A percentile compares a stretch with the other conserved stretches of the same genome.
phyloP scores from a whole-genome alignment of 2,329 filamentous ascomycete genomes.

The Neopestalotiopsis sp. region DNA sequence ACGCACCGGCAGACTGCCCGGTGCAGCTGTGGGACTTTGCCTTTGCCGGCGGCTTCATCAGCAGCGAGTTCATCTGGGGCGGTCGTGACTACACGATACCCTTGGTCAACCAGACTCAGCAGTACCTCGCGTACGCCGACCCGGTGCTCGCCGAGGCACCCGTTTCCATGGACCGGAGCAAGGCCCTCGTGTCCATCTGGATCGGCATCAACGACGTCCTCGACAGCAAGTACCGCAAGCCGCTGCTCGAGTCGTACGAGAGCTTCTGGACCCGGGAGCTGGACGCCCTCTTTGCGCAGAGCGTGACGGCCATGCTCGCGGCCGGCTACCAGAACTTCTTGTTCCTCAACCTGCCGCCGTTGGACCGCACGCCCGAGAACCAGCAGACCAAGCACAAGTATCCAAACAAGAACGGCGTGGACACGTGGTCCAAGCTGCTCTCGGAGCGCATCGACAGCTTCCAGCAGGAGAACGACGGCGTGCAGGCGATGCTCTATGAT shows the following conservation, averaged over 20 bases:
- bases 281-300: slow-evolving; percentile 43
- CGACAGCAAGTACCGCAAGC: slow-evolving; percentile 47
- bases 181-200: slow-evolving; percentile 53
- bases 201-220: slow-evolving; percentile 64
- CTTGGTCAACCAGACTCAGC: slow-evolving; percentile 52
- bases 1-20: slow-evolving; percentile 47
- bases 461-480: slow-evolving; percentile 24
- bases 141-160: slow-evolving; percentile 40
- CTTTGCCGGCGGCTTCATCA: slow-evolving; percentile 57
- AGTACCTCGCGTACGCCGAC: slow-evolving; percentile 51
- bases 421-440: slow-evolving; percentile 49
- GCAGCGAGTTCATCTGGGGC: slow-evolving; percentile 47
- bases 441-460: slow-evolving; percentile 41
- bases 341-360: slow-evolving; percentile 57
- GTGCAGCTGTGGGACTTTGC: slow-evolving; percentile 61
- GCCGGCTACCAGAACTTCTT: slow-evolving; percentile 57
- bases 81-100: slow-evolving; percentile 56
- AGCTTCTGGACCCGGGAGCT: slow-evolving; percentile 50
- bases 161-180: slow-evolving; percentile 15
- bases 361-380: slow-evolving; percentile 50
- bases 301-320: slow-evolving; percentile 48
- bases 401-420: slow-evolving; percentile 53
- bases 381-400: slow-evolving; percentile 37
- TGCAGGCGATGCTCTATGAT: slow-evolving; percentile 36
- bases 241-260: slow-evolving; percentile 46